phyloP scores from a whole-genome alignment of 805 yeast genomes.

The Kodamaea kakaduensis region DNA sequence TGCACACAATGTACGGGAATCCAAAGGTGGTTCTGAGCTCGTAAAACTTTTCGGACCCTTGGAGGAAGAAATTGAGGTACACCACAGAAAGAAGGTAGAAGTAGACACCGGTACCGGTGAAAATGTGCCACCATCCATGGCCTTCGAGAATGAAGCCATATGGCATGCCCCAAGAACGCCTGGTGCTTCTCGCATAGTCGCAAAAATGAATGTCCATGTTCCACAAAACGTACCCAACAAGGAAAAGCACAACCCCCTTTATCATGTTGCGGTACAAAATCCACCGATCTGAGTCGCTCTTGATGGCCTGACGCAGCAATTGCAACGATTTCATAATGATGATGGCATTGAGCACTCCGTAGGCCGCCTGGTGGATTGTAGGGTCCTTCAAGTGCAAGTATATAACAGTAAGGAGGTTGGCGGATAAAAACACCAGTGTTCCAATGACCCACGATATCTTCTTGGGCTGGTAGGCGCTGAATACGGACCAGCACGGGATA shows the following conservation, averaged over 20 bases:
- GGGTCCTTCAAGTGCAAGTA: conserved; percentile 78
- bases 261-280: conserved; percentile 54
- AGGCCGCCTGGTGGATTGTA: conserved; percentile 82
- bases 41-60: conserved; percentile 53
- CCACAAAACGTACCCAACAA: conserved; percentile 81
- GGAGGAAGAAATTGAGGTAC: conserved; percentile 64
- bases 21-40: conserved; percentile 56
- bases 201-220: conserved; percentile 84
- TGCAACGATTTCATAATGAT: conserved; percentile 59
- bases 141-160: conserved; percentile 83
- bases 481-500: conserved; percentile 84
- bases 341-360: conserved; percentile 71
- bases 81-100: conserved; percentile 77
- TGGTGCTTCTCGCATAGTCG: conserved; percentile 46
- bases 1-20: conserved; percentile 20
- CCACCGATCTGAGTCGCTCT: conserved; percentile 42
- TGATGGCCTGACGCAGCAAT: conserved; percentile 51
- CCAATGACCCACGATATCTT: conserved; percentile 44
- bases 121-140: conserved; percentile 97
- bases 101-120: conserved; percentile 85
- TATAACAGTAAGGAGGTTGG: conserved; percentile 60
- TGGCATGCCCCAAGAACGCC: conserved; percentile 75
- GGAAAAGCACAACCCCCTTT: conserved; percentile 59
- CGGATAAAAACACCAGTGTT: conserved; percentile 46
- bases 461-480: conserved; percentile 50